Evolutionary conservation across 2,329 filamentous ascomycete genomes (phyloP), one percentile per base, ranked within the genome.

Genomic region (Nemania sp.): DNA sequence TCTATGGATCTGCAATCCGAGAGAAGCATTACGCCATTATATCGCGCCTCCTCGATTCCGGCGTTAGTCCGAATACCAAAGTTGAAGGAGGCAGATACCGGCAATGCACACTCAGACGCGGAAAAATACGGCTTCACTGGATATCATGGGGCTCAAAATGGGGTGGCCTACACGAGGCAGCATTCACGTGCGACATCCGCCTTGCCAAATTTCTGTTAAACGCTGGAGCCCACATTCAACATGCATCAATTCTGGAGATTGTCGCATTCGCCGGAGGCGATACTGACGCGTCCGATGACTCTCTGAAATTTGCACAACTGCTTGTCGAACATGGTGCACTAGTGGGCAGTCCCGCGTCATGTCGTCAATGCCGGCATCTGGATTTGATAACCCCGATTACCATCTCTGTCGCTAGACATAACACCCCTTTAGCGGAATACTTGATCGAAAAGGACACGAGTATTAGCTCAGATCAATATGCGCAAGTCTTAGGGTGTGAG

Each of bases 1-100:
- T 60, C 1, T 60, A 46, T n/a, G 32, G 43, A 18, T 55, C 45
- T 32, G 57, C 51, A n/a, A 46, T 59, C 3, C 42, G 56, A 17
- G 21, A 54, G 17, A 54, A 32, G 15, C n/a, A 59, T 18, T 54
- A 59, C 12, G 5, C 7, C 10, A 43, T 49, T 9, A 15, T 59
- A 5, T 35, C 17, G 17, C 43, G 11, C 13, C 50, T 59, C 5
- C 50, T 59, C 3, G 18, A 49, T 1, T 54, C 50, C 29, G 49
- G 56, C 11, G 34, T 59, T 2, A 11, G 42, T 34, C 49, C 56
- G 1, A 49, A 54, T 21, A 18, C 17, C 2, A 2, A 1, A 9
- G 17, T 34, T 13, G 15, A 10, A 13, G 17, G 17, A 20, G 15
- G 2, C 20, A 15, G 4, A 25, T 5, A 4, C 5, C 5, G 45